phyloP scores from a whole-genome alignment of 352 stramenopile species.

The Pythium folliculosum region DNA sequence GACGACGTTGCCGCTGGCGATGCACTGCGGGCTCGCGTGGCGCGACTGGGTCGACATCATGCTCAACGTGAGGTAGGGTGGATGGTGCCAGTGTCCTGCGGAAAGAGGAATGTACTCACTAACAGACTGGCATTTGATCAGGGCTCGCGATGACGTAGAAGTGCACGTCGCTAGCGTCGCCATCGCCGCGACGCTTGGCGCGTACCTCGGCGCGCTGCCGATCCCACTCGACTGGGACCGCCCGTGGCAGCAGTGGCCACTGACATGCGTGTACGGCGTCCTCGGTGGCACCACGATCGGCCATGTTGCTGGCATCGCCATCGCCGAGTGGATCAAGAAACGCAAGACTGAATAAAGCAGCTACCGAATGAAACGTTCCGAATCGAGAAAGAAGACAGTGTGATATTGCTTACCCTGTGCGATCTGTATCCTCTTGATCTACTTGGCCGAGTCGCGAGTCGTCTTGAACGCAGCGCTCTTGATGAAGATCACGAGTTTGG shows the following conservation, averaged over 20 bases:
- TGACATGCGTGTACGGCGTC: constrained; percentile 80
- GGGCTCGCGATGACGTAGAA: constrained; percentile 44
- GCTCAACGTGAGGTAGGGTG: constrained; percentile 47
- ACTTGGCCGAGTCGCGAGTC: not conserved
- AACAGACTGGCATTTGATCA: constrained; percentile 18
- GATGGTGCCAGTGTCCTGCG: too few species aligned
- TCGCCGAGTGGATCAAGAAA: constrained; percentile 25
- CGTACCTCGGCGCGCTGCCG: constrained; percentile 73
- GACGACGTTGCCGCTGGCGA: constrained; percentile 43
- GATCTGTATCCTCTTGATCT: not conserved
- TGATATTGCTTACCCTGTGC: not conserved
- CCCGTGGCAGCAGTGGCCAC: constrained; percentile 89
- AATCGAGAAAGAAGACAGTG: too few species aligned
- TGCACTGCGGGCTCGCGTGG: constrained; percentile 39
- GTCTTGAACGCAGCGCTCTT: constrained; percentile 70
- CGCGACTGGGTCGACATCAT: constrained; percentile 57
- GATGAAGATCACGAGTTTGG: constrained; percentile 67
- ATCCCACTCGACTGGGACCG: constrained; percentile 89
- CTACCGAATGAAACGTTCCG: too few species aligned
- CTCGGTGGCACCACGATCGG: constrained; percentile 52
- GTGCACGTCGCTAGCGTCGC: constrained; percentile 51
- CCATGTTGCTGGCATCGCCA: constrained; percentile 22
- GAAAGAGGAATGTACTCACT: too few species aligned
- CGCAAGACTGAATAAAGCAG: constrained; percentile 23
- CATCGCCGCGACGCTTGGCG: constrained; percentile 61